Conservation (phyloP, 352 stramenopile species). For the Phytophthora macrochlamydospora region DNA sequence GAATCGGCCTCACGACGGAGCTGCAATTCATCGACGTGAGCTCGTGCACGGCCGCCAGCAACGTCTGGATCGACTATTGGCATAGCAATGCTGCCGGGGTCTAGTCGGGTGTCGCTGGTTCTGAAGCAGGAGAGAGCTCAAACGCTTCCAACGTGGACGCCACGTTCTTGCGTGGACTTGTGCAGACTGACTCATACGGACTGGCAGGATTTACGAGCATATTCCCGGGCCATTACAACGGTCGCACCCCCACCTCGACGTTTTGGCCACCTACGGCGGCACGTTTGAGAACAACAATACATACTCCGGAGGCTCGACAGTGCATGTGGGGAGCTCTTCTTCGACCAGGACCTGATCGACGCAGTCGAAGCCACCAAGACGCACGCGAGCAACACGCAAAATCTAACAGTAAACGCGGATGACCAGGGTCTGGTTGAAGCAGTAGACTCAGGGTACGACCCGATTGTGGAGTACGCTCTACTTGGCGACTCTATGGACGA, state of each 20-base stretch:
- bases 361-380: constrained; percentile 2
- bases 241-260: neutral
- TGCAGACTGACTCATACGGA: neutral
- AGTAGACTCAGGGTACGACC: constrained; percentile 2
- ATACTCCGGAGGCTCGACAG: neutral
- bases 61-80: constrained; percentile 18
- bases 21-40: constrained; percentile 22
- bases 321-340: constrained; percentile 10
- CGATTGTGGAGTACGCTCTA: constrained; percentile 14
- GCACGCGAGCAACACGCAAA: constrained; percentile 6
- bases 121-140: neutral
- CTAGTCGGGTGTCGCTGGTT: neutral
- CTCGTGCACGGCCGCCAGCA: constrained; percentile 10
- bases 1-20: constrained; percentile 13
- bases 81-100: constrained; percentile 11
- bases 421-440: constrained; percentile 1
- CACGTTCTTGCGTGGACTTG: constrained; percentile 1
- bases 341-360: constrained; percentile 17
- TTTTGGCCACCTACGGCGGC: neutral
- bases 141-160: neutral
- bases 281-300: constrained; percentile 5
- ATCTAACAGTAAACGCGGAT: constrained; percentile 6
- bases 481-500: constrained; percentile 14
- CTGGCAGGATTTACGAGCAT: neutral
- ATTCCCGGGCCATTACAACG: neutral